phyloP scores from a whole-genome alignment of 2,329 filamentous ascomycete species.

The Venturia nashicola region DNA sequence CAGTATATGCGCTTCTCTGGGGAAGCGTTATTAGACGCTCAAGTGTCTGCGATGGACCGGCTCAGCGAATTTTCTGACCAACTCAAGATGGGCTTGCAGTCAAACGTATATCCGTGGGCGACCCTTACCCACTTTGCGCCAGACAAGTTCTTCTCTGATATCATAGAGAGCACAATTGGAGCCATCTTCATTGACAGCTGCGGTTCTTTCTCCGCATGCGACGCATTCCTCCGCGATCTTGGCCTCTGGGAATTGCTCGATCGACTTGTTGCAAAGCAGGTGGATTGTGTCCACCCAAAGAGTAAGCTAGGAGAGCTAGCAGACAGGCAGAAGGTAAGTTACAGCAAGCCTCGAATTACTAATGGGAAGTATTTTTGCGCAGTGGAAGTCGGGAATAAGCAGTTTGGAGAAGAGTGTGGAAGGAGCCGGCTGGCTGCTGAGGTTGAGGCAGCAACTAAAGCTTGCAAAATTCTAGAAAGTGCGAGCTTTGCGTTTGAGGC shows the following conservation, averaged over 20 bases:
- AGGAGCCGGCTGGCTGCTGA: neutral
- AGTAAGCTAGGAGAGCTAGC: conserved; percentile 53
- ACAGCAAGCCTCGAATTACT: neutral
- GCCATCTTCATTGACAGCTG: conserved; percentile 71
- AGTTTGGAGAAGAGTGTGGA: neutral
- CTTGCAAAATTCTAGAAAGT: neutral
- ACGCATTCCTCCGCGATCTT: conserved; percentile 45
- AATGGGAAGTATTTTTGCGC: neutral
- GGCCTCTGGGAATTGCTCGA: conserved; percentile 54
- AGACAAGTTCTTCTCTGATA: conserved; percentile 71
- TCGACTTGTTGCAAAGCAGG: conserved; percentile 41
- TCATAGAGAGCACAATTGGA: conserved; percentile 70
- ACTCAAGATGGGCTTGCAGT: neutral
- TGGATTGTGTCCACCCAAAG: conserved; percentile 51
- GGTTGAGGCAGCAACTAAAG: neutral
- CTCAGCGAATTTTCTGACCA: conserved; percentile 31
- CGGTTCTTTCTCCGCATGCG: conserved; percentile 48
- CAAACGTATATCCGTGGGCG: conserved; percentile 59
- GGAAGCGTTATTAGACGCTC: conserved; percentile 33
- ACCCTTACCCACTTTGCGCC: conserved; percentile 51
- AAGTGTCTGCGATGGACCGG: conserved; percentile 31
- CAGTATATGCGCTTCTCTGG: conserved; percentile 54
- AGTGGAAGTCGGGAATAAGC: neutral
- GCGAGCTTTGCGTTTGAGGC: neutral
- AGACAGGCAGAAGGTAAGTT: neutral